Evolutionary conservation across 345 rosid genomes (phyloP).

Genomic region (Eucalyptus regnans): DNA sequence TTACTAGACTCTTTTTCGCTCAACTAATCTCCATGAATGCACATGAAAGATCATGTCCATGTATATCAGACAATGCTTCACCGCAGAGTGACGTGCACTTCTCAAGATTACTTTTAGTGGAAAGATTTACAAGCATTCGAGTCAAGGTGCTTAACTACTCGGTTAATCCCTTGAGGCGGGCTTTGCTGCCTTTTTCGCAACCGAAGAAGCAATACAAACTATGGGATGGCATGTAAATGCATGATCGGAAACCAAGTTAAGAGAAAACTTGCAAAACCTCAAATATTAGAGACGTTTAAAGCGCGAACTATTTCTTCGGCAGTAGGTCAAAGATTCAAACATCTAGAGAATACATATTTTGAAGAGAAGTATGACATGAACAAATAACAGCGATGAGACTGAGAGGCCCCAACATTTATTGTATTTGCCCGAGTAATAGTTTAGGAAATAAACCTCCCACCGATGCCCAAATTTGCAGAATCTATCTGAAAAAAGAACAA

Average conservation of each 20-base stretch:
- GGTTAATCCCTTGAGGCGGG: background rate
- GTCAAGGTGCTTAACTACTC: background rate
- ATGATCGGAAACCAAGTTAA: background rate
- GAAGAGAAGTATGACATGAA: background rate
- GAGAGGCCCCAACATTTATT: background rate
- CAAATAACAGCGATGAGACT: background rate
- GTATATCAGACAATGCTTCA: background rate
- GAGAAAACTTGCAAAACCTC: background rate
- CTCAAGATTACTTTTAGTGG: background rate
- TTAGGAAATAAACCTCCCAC: background rate
- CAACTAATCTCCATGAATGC: background rate
- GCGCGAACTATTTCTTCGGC: background rate
- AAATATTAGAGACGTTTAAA: background rate
- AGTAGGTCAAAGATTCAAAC: background rate
- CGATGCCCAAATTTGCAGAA: background rate
- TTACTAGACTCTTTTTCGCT: background rate
- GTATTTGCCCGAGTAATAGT: background rate
- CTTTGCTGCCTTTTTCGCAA: background rate
- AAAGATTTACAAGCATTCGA: background rate
- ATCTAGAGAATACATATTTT: background rate
- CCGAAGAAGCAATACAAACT: background rate
- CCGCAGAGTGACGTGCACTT: background rate
- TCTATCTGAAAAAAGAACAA: background rate
- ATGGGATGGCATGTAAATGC: background rate
- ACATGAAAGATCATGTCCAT: background rate